Conservation (phyloP, 164 flowering plant genomes). For the Sedum album region DNA sequence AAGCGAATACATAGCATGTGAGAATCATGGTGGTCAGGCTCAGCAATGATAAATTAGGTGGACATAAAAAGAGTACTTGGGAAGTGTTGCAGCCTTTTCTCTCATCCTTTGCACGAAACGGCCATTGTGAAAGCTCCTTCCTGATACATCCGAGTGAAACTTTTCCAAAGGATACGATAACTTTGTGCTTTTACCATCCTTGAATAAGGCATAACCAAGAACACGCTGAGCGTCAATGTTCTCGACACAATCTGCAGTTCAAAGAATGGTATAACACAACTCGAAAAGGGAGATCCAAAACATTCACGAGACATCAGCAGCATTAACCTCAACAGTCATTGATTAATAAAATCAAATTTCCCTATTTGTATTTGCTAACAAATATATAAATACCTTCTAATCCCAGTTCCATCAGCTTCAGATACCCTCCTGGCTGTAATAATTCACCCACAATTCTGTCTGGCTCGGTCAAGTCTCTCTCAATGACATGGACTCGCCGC, state of each 20-base stretch:
- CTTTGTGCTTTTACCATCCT: constrained; percentile 29
- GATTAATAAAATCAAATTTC: not conserved
- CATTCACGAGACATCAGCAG: not conserved
- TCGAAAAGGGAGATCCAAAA: not conserved
- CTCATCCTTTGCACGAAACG: constrained; percentile 43
- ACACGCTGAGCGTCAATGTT: constrained; percentile 42
- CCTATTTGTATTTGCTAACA: not conserved
- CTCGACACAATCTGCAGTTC: constrained; percentile 39
- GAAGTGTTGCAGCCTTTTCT: constrained; percentile 33
- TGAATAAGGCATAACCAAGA: constrained; percentile 36
- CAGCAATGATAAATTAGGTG: not conserved
- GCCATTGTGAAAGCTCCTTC: constrained; percentile 43
- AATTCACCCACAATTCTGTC: constrained; percentile 48
- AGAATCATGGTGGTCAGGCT: not conserved
- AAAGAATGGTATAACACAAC: not conserved
- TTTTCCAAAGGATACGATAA: constrained; percentile 41
- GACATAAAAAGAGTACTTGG: constrained; percentile 24
- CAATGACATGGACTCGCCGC: constrained; percentile 40
- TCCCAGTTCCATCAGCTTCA: constrained; percentile 43
- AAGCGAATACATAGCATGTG: not conserved
- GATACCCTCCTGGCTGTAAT: constrained; percentile 48
- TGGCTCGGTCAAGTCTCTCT: constrained; percentile 38
- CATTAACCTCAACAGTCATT: not conserved
- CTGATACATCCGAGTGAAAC: constrained; percentile 34
- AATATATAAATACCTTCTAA: constrained; percentile 27